phyloP scores from a whole-genome alignment of 768 basidiomycete genomes.

The Austroboletus eburneus region DNA sequence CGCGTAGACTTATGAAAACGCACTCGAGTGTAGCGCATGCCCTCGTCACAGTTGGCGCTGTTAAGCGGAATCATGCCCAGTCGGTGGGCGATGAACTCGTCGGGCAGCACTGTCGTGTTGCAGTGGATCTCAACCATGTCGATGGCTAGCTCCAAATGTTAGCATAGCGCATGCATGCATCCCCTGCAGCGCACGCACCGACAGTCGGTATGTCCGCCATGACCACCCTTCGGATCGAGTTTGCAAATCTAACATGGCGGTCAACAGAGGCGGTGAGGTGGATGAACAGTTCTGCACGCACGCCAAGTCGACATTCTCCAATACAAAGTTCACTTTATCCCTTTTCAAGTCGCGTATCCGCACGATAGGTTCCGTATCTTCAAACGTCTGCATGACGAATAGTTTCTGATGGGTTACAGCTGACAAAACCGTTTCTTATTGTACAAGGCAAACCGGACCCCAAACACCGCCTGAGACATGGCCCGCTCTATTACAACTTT shows the following conservation, averaged over 20 bases:
- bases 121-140: slow-evolving; percentile 92
- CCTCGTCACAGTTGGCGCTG: slow-evolving; percentile 85
- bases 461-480: slow-evolving; percentile 13
- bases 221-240: slow-evolving; percentile 88
- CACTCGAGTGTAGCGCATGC: slow-evolving; percentile 75
- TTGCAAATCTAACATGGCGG: slow-evolving; percentile 66
- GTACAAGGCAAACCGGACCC: slow-evolving; percentile 11
- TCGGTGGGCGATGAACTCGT: slow-evolving; percentile 96
- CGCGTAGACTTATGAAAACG: too few relatives aligned
- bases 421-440: not conserved
- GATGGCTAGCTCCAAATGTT: slow-evolving; percentile 59
- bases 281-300: slow-evolving; percentile 38
- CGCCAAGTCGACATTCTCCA: slow-evolving; percentile 97
- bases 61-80: slow-evolving; percentile 91
- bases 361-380: slow-evolving; percentile 59
- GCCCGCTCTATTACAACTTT: slow-evolving; percentile 35
- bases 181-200: slow-evolving; percentile 48
- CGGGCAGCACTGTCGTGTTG: slow-evolving; percentile 91
- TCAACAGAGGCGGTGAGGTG: slow-evolving; percentile 5
- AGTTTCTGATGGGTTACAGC: not conserved
- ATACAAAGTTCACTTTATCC: slow-evolving; percentile 85
- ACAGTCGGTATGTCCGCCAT: slow-evolving; percentile 97
- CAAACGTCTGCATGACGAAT: slow-evolving; percentile 32
- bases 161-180: slow-evolving; percentile 1
- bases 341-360: slow-evolving; percentile 81